Base-by-base conservation (phyloP, 345 rosid species). In the Bruguiera parviflora region DNA sequence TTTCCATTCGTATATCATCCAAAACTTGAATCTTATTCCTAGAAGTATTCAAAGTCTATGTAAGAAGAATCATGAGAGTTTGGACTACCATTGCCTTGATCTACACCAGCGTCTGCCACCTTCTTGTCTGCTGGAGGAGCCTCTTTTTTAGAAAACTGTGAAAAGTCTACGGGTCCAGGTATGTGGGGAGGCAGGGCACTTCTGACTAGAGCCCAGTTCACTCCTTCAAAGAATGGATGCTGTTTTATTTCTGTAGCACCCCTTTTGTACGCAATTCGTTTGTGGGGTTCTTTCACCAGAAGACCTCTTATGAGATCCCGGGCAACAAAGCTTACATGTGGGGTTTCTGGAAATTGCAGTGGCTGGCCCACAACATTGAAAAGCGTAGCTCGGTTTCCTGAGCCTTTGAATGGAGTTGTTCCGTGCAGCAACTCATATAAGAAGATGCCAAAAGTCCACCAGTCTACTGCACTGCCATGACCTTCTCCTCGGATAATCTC, bases 371-470 rank as follows among this genome's bases (percentile, higher is more conserved):
- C 94, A 2, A 93, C 97, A 32, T 93, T 93, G 71, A 82, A 82
- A 0, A 93, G 81, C 16, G 97, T 93, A 0, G 96, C 98, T 2
- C 92, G 74, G 56, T 93, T 93, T 25, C 96, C 98, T 49, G 85
- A 79, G 24, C 98, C 97, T 67, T 91, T 93, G 73, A 93, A 93
- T 5, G 98, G 97, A 0, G 98, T 93, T 10, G 89, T 77, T 57
- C 96, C 97, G 21, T 89, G 89, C 69, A 93, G 70, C n/a, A 91
- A 87, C 64, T 93, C 98, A 64, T 93, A 93, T 16, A 93, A 71
- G 77, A 93, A 93, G 21, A 93, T 91, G 4, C 97, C 97, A 2
- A 88, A 85, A 0, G 96, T 93, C 97, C 96, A 93, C 98, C 98
- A 93, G 74, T 93, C 97, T 0, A 93, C 98, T 18, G 97, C 98